phyloP scores from a whole-genome alignment of 768 basidiomycete genomes.

The Suillus discolor region DNA sequence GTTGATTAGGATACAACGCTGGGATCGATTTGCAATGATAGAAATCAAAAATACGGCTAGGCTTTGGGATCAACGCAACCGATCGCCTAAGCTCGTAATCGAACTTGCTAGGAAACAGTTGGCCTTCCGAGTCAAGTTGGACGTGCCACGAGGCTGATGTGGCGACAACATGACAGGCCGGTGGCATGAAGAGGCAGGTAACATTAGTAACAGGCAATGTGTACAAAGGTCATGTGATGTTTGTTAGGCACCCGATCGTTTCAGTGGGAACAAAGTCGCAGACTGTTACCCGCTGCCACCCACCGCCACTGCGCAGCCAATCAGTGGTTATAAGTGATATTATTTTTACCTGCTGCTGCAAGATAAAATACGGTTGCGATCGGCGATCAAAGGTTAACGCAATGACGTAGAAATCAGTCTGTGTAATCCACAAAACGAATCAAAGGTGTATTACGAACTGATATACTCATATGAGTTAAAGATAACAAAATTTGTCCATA shows the following conservation, averaged over 20 bases:
- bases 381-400: not conserved
- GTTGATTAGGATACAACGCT: not conserved
- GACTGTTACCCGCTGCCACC: not conserved
- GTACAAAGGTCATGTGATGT: not conserved
- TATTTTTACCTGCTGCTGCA: not conserved
- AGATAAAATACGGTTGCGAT: not conserved
- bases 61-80: not conserved
- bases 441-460: not conserved
- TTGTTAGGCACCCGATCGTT: not conserved
- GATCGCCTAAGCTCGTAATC: not conserved
- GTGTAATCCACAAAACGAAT: not conserved
- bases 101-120: not conserved
- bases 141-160: not conserved
- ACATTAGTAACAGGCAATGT: no score
- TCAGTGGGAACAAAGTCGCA: not conserved
- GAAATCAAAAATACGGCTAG: not conserved
- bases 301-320: not conserved
- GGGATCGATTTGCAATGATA: not conserved
- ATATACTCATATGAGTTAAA: constrained; percentile 1
- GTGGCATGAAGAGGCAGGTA: not conserved
- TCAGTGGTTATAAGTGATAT: not conserved
- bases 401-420: not conserved
- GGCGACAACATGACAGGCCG: not conserved
- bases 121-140: not conserved
- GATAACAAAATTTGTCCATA: constrained; percentile 5